These are phyloP conservation scores for Thymus quinquecostatus DNA, from an alignment of 257 asterid genomes.

Conservation along the genomic window DNA sequence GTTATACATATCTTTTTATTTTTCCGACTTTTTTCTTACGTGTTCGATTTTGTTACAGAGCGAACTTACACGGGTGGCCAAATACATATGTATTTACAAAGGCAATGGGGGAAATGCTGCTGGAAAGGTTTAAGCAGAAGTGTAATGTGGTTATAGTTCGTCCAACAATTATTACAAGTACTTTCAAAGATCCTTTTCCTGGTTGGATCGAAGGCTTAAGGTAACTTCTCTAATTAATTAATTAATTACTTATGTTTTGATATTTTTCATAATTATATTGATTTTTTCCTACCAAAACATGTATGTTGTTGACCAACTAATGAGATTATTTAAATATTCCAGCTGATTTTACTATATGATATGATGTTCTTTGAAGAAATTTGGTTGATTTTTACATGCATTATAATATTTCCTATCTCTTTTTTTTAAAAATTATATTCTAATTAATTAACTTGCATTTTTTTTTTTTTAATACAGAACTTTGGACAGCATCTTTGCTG, in stretches of 20 bases:
- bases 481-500: constrained; percentile 51
- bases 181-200: constrained; percentile 58
- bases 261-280: too few species aligned
- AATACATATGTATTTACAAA: constrained; percentile 70
- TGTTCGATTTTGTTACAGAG: constrained; percentile 33
- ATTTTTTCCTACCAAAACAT: too few species aligned
- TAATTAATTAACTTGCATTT: too few species aligned
- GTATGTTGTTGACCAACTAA: neutral
- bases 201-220: constrained; percentile 76
- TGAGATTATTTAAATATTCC: too few species aligned
- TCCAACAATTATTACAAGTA: constrained; percentile 63
- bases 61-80: constrained; percentile 73
- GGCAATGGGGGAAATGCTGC: constrained; percentile 72
- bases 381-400: too few species aligned
- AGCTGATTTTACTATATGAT: too few species aligned
- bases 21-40: neutral
- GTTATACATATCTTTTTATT: too few species aligned
- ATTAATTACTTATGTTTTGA: neutral
- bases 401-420: too few species aligned
- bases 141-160: constrained; percentile 46
- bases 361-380: too few species aligned
- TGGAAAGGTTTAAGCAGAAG: constrained; percentile 42
- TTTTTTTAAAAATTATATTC: too few species aligned
- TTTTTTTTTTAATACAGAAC: constrained; percentile 41
- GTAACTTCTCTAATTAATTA: constrained; percentile 20